Evolutionary conservation across 164 flowering plant species (phyloP).

Genomic region (grape (Vitis vinifera)): ASM3070453v1 NC_081813.1:948001-948500

Average conservation of each 20-base stretch:
- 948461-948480: neutral
- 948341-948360: neutral
- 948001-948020: too few species aligned
- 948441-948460: conserved; percentile 13
- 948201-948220: neutral
- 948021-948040: too few species aligned
- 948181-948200: neutral
- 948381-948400: neutral
- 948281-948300: conserved; percentile 33
- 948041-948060: neutral
- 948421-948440: conserved; percentile 17
- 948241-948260: conserved; percentile 24
- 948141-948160: conserved; percentile 21
- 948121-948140: conserved; percentile 22
- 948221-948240: neutral
- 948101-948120: conserved; percentile 15
- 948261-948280: conserved; percentile 30
- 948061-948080: neutral
- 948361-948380: neutral
- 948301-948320: conserved; percentile 29
- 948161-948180: neutral
- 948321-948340: conserved; percentile 30
- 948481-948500: conserved; percentile 10
- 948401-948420: conserved; percentile 12
- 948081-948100: neutral